Conservation (phyloP, 1,139 yeast genomes). For the Debaryomycetaceae sp. region DNA sequence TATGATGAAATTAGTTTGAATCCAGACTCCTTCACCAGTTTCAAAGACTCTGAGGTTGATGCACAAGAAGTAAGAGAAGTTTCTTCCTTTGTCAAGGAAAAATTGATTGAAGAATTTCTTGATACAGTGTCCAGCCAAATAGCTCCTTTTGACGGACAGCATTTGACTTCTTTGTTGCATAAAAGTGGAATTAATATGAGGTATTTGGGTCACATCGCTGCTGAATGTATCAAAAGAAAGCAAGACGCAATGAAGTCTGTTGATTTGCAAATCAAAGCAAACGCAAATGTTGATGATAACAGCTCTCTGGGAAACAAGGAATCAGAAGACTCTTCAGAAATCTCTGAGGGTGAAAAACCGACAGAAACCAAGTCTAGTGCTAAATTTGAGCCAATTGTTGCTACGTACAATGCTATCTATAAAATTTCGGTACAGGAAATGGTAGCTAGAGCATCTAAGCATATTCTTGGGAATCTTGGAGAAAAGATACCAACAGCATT, state of each 20-base stretch:
- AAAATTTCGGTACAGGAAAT: constrained; percentile 61
- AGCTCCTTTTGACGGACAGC: constrained; percentile 78
- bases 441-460: constrained; percentile 77
- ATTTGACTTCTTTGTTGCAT: constrained; percentile 68
- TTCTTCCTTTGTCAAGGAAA: constrained; percentile 57
- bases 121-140: constrained; percentile 52
- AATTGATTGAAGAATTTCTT: constrained; percentile 64
- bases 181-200: constrained; percentile 84
- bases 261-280: background rate
- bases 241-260: background rate
- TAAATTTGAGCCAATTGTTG: constrained; percentile 39
- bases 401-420: constrained; percentile 47
- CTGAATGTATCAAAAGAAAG: constrained; percentile 14
- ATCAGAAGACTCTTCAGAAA: constrained; percentile 21
- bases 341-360: constrained; percentile 25
- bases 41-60: constrained; percentile 48
- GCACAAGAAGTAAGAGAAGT: constrained; percentile 62
- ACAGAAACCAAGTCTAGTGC: constrained; percentile 34
- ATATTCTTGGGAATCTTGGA: constrained; percentile 56
- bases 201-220: constrained; percentile 69
- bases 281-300: background rate
- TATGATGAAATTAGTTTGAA: constrained; percentile 59
- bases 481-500: constrained; percentile 50
- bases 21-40: constrained; percentile 70
- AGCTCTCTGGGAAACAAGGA: constrained; percentile 18